A percentile compares a stretch with the other conserved stretches of the same genome.
Conservation (phyloP, 1,284 basidiomycete genomes). For the Inonotus obliquus region DNA sequence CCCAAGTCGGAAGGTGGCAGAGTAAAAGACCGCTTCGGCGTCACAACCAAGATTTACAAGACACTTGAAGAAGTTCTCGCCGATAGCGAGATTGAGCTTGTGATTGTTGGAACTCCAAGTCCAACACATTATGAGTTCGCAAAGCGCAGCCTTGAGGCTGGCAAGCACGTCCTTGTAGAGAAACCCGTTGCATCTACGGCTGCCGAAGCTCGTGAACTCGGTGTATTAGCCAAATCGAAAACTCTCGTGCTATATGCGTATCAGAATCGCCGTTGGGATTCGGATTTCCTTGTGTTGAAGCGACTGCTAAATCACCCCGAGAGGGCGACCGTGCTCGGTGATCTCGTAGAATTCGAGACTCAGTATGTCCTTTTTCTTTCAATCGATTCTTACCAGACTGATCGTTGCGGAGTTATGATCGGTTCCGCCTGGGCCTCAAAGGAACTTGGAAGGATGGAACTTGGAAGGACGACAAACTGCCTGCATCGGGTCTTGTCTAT, state of each 20-base stretch:
- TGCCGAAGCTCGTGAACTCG: conserved; percentile 64
- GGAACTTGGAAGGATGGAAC: conserved; percentile 75
- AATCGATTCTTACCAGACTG: neutral
- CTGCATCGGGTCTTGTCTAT: conserved; percentile 53
- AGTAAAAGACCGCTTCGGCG: conserved; percentile 56
- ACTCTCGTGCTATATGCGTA: conserved; percentile 68
- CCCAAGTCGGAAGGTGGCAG: conserved; percentile 56
- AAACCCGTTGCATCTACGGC: conserved; percentile 76
- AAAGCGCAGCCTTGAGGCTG: conserved; percentile 62
- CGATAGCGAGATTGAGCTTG: conserved; percentile 59
- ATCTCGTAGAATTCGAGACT: conserved; percentile 71
- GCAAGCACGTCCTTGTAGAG: conserved; percentile 82
- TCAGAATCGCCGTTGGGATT: conserved; percentile 83
- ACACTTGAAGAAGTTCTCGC: conserved; percentile 51
- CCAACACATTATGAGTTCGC: conserved; percentile 72
- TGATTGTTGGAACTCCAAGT: conserved; percentile 76
- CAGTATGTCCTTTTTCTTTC: conserved; percentile 41
- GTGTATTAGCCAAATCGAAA: conserved; percentile 59
- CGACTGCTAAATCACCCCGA: conserved; percentile 55
- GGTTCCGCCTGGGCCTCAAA: conserved; percentile 63
- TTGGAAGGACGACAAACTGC: conserved; percentile 61
- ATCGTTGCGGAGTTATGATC: conserved; percentile 57
- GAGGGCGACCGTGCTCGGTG: conserved; percentile 50
- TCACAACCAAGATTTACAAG: conserved; percentile 50
- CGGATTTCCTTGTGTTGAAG: conserved; percentile 75